A percentile compares a stretch with the other conserved stretches of the same genome.
Evolutionary conservation across 768 basidiomycete species (phyloP).

Genomic region (Phylloporus rhodoxanthus): DNA sequence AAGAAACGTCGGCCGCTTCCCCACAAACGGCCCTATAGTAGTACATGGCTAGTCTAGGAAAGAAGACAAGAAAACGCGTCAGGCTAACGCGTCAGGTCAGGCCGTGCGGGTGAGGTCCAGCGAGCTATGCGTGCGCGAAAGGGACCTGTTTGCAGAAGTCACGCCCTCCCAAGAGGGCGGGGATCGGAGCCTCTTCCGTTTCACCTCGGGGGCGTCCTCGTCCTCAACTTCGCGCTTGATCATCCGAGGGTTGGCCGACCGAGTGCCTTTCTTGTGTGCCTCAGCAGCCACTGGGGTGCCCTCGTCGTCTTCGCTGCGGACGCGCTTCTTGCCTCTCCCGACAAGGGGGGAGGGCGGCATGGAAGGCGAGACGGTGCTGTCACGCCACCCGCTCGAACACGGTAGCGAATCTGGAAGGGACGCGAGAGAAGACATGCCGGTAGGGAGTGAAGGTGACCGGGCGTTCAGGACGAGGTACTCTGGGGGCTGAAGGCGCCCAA

Average conservation of each 20-base stretch:
- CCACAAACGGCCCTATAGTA: not conserved
- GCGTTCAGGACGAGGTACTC: not conserved
- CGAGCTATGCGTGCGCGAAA: not conserved
- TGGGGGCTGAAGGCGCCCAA: conserved; percentile 6
- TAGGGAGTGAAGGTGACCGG: not conserved
- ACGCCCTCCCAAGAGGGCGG: not conserved
- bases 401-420: not conserved
- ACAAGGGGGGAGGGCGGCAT: conserved; percentile 7
- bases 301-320: conserved; percentile 7
- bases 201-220: conserved; percentile 2
- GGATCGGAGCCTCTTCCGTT: conserved; percentile 13
- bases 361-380: not conserved
- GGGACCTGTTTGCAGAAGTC: not conserved
- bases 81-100: not conserved
- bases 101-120: conserved; percentile 1
- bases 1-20: conserved; percentile 4
- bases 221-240: conserved; percentile 3
- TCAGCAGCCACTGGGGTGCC: not conserved
- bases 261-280: not conserved
- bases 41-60: not conserved
- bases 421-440: not conserved
- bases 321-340: conserved; percentile 15
- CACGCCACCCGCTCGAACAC: not conserved
- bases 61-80: not conserved
- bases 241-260: not conserved